These are phyloP conservation scores for Blastobotrys parvus DNA, from an alignment of 805 yeast genomes.

Conservation along the genomic window DNA sequence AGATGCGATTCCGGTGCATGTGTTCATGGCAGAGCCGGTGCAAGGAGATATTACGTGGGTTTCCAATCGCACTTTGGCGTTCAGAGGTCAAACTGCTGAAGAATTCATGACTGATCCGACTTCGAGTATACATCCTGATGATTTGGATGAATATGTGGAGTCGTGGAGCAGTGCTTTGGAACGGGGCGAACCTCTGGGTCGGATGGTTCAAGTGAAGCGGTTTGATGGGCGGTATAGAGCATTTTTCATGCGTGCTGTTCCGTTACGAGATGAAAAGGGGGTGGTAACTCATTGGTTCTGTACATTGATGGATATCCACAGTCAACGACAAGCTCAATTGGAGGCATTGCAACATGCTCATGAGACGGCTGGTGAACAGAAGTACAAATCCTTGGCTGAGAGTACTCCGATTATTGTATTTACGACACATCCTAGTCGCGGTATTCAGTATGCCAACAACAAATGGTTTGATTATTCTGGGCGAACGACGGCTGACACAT, in stretches of 20 bases:
- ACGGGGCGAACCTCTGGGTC: slow-evolving; percentile 23
- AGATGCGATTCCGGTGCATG: slow-evolving; percentile 29
- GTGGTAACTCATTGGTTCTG: slow-evolving; percentile 28
- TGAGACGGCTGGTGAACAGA: slow-evolving; percentile 25
- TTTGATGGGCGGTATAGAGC: slow-evolving; percentile 27
- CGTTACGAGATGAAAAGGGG: slow-evolving; percentile 24
- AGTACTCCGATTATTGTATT: slow-evolving; percentile 27
- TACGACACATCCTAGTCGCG: slow-evolving; percentile 20
- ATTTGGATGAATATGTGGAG: slow-evolving; percentile 16
- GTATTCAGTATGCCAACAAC: slow-evolving; percentile 25
- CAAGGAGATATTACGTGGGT: slow-evolving; percentile 26
- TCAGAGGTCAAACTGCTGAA: slow-evolving; percentile 22
- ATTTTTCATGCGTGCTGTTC: slow-evolving; percentile 24
- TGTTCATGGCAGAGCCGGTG: slow-evolving; percentile 25
- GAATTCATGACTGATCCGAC: slow-evolving; percentile 19
- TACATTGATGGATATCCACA: slow-evolving; percentile 28
- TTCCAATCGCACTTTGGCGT: slow-evolving; percentile 25
- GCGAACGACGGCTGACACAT: slow-evolving; percentile 16
- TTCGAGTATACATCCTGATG: slow-evolving; percentile 24
- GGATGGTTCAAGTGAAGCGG: slow-evolving; percentile 23
- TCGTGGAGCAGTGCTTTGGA: slow-evolving; percentile 22
- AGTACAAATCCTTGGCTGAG: slow-evolving; percentile 27
- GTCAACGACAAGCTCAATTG: slow-evolving; percentile 24
- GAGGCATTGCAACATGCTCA: slow-evolving; percentile 22
- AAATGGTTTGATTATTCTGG: slow-evolving; percentile 28